These are phyloP conservation scores for Pseudozyma hubeiensis DNA, from an alignment of 1,284 basidiomycete genomes.

Conservation along the genomic window DNA sequence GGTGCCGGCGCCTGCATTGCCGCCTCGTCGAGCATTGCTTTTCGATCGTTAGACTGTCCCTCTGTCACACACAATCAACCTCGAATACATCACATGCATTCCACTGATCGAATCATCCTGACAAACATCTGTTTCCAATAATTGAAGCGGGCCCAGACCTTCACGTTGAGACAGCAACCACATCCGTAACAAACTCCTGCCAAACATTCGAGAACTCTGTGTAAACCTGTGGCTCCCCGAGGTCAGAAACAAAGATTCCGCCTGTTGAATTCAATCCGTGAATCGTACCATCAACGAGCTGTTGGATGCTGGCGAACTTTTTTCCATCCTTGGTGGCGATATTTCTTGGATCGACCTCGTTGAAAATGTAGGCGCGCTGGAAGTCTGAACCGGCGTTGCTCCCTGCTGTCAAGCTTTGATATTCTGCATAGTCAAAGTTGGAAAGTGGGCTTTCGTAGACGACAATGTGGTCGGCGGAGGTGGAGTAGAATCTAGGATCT, in stretches of 20 bases:
- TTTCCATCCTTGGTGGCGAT: conserved; percentile 17
- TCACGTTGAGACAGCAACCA: not conserved
- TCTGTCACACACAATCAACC: not conserved
- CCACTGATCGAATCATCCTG: not conserved
- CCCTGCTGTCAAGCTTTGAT: conserved; percentile 3
- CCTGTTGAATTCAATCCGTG: conserved; percentile 9
- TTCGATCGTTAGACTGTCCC: conserved; percentile 48
- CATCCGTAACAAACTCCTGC: conserved; percentile 17
- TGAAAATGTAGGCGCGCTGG: conserved; percentile 23
- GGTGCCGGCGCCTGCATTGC: conserved; percentile 46
- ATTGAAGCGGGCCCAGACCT: not conserved
- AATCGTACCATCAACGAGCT: conserved; percentile 10
- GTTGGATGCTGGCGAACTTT: conserved; percentile 1
- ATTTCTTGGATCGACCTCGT: conserved; percentile 15
- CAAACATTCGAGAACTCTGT: conserved; percentile 21
- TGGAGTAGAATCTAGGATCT: conserved; percentile 11
- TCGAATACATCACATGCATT: not conserved
- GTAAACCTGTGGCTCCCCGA: conserved; percentile 14
- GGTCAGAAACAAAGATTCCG: conserved; percentile 21
- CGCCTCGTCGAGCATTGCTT: conserved; percentile 50
- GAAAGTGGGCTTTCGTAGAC: conserved; percentile 30
- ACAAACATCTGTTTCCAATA: not conserved
- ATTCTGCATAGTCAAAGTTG: conserved; percentile 26
- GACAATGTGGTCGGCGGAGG: conserved; percentile 19
- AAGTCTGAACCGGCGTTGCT: conserved; percentile 4